These are phyloP conservation scores for Mortierella sp. DNA, from an alignment of 371 early-diverging fungal species.

Conservation along the genomic window DNA sequence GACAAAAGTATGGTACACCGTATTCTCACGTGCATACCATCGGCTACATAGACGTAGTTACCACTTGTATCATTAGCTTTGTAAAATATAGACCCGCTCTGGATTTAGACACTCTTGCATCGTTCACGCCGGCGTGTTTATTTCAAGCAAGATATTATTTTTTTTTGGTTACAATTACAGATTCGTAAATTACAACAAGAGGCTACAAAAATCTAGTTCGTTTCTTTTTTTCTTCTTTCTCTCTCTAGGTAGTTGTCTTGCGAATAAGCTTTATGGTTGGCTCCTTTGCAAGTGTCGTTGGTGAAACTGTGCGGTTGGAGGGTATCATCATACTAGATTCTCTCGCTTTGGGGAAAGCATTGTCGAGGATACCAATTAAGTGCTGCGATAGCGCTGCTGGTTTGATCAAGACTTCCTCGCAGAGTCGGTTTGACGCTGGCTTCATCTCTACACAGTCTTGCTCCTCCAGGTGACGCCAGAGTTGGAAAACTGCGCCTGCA, in stretches of 20 bases:
- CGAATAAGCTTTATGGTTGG: conserved; percentile 30
- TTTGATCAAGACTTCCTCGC: conserved; percentile 54
- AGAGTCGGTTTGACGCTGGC: conserved; percentile 54
- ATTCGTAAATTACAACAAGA: neutral
- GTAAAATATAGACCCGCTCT: neutral
- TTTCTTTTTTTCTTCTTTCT: neutral
- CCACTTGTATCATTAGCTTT: neutral
- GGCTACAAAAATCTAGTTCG: neutral
- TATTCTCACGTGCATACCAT: no score
- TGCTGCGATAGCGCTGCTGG: conserved; percentile 52
- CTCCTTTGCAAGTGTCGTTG: conserved; percentile 31
- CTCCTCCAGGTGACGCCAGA: conserved; percentile 51
- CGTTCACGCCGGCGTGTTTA: neutral
- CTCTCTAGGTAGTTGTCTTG: conserved; percentile 13
- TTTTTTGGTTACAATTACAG: no score
- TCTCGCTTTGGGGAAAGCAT: conserved; percentile 54
- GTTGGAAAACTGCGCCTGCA: conserved; percentile 52
- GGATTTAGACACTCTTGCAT: neutral
- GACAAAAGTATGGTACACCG: neutral
- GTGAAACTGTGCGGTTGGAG: conserved; percentile 43
- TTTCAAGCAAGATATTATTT: no score
- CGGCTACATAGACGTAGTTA: neutral
- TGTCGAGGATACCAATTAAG: conserved; percentile 50
- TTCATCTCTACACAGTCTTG: conserved; percentile 52
- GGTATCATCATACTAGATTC: conserved; percentile 57